Percentiles rank a stretch among this genome's conserved stretches.
Evolutionary conservation across 1,284 basidiomycete species (phyloP).

Genomic region (Hypsizygus ulmarius): DNA sequence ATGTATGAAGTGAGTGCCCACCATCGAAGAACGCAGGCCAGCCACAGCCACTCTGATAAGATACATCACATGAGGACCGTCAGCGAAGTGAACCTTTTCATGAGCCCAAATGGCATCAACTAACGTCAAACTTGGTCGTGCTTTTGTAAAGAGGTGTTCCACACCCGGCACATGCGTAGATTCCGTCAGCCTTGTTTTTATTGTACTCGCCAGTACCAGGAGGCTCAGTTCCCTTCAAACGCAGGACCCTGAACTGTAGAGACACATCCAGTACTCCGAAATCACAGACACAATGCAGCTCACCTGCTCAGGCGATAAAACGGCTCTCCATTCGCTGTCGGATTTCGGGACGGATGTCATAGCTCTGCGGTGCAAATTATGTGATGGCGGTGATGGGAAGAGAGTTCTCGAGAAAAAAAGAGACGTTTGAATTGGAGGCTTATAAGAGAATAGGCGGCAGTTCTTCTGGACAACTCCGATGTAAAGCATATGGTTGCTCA

Average conservation of each 20-base stretch:
- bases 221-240: slow-evolving; percentile 85
- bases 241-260: slow-evolving; percentile 77
- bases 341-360: slow-evolving; percentile 52
- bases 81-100: no score
- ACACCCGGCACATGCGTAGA: slow-evolving; percentile 76
- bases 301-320: slow-evolving; percentile 83
- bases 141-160: slow-evolving; percentile 79
- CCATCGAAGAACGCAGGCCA: slow-evolving; percentile 98
- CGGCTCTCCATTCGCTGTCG: slow-evolving; percentile 84
- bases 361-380: slow-evolving; percentile 20
- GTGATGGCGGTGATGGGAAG: slow-evolving; percentile 4
- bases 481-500: slow-evolving; percentile 10
- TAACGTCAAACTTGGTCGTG: slow-evolving; percentile 80
- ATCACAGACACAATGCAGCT: slow-evolving; percentile 4
- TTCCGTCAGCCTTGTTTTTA: slow-evolving; percentile 60
- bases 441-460: slow-evolving; percentile 8
- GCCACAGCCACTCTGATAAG: slow-evolving; percentile 75
- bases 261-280: neutral
- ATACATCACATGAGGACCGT: neutral
- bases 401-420: neutral
- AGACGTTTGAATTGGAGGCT: neutral
- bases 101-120: no score
- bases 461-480: slow-evolving; percentile 11
- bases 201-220: slow-evolving; percentile 80
- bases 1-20: slow-evolving; percentile 26